Conservation (phyloP, 1,139 yeast species). For the Blastobotrys illinoisensis region DNA sequence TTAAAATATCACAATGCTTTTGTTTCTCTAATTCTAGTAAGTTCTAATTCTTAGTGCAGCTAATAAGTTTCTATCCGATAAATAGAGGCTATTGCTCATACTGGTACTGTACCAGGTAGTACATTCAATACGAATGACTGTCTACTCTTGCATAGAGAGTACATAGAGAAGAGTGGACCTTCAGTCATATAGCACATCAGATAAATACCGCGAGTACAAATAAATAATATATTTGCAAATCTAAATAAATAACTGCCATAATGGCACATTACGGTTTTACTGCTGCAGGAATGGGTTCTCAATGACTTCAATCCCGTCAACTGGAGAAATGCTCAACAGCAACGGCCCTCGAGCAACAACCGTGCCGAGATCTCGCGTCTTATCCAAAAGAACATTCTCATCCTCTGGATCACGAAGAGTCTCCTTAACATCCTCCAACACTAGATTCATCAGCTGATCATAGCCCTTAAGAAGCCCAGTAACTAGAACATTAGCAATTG, state of each 20-base stretch:
- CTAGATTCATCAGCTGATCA: constrained; percentile 91
- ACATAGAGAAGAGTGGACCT: background rate
- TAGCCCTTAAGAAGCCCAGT: constrained; percentile 79
- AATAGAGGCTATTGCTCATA: too few relatives aligned
- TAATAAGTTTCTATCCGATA: too few relatives aligned
- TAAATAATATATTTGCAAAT: background rate
- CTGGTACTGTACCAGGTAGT: too few relatives aligned
- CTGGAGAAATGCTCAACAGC: constrained; percentile 74
- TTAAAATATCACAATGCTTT: too few relatives aligned
- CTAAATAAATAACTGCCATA: background rate
- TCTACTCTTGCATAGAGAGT: too few relatives aligned
- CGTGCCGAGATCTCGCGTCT: constrained; percentile 60
- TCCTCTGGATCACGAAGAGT: constrained; percentile 51
- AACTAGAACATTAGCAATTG: constrained; percentile 33
- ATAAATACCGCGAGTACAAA: too few relatives aligned
- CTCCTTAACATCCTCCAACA: constrained; percentile 78
- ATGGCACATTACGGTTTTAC: constrained; percentile 1
- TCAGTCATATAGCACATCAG: too few relatives aligned
- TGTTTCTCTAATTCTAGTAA: too few relatives aligned
- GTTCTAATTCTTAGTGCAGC: too few relatives aligned
- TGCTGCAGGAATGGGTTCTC: constrained; percentile 55
- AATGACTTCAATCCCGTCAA: constrained; percentile 74
- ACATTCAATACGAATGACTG: too few relatives aligned
- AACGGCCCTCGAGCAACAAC: constrained; percentile 88
- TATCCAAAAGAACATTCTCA: constrained; percentile 42